A percentile compares a stretch with the other conserved stretches of the same genome.
Evolutionary conservation across 129 eudicot genomes (phyloP).

Genomic region (Apium graveolens): DNA sequence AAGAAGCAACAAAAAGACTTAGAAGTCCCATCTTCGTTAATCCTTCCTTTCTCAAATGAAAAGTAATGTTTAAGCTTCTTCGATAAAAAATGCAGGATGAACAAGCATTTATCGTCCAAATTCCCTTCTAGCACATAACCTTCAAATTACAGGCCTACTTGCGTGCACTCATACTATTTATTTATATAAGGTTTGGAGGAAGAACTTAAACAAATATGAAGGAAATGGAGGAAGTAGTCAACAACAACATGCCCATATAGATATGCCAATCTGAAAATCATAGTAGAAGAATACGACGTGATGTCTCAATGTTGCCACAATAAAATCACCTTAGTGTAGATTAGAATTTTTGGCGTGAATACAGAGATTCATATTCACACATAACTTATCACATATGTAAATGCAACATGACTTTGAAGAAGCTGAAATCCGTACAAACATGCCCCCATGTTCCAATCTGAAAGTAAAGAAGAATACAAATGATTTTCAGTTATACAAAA

Average conservation of each 20-base stretch:
- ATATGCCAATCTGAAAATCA: background rate
- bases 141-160: too few species aligned
- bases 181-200: too few species aligned
- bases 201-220: too few species aligned
- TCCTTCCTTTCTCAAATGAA: background rate
- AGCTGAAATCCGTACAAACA: slow-evolving; percentile 95
- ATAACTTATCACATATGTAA: too few species aligned
- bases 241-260: background rate
- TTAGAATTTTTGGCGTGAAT: too few species aligned
- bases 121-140: too few species aligned
- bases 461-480: too few species aligned
- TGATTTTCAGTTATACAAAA: too few species aligned
- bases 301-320: background rate
- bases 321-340: too few species aligned
- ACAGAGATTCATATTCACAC: too few species aligned
- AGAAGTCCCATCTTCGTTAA: slow-evolving; percentile 31
- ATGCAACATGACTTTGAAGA: slow-evolving; percentile 81
- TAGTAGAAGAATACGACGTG: background rate
- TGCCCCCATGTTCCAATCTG: slow-evolving; percentile 99
- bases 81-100: background rate
- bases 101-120: background rate
- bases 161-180: too few species aligned
- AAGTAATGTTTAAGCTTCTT: background rate
- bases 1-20: slow-evolving; percentile 54
- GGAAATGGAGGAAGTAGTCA: background rate